Evolutionary conservation across 495 filamentous ascomycete genomes (phyloP).

Genomic region (Penicillium dipodomyicola): DNA sequence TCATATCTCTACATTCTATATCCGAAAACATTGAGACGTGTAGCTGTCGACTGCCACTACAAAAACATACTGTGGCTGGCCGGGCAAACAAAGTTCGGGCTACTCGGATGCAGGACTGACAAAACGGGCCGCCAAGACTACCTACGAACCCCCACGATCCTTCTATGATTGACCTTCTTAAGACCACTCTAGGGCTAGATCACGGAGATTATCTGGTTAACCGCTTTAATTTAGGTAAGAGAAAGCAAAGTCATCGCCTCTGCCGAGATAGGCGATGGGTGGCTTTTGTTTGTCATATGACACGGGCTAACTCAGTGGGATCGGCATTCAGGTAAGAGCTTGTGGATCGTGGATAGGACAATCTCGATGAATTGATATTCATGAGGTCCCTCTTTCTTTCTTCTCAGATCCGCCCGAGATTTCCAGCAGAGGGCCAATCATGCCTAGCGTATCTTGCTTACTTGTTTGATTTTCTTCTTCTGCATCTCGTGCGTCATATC

Average conservation of each 20-base stretch:
- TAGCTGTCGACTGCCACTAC: no score
- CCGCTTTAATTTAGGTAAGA: neutral
- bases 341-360: neutral
- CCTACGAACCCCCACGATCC: neutral
- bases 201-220: neutral
- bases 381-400: neutral
- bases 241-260: neutral
- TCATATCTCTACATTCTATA: neutral
- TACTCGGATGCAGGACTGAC: neutral
- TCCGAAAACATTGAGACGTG: neutral
- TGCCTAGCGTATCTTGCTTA: neutral
- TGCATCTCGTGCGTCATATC: neutral
- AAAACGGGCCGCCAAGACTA: neutral
- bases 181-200: neutral
- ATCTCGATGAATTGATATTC: neutral
- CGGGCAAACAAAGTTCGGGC: neutral
- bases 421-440: neutral
- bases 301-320: neutral
- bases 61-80: neutral
- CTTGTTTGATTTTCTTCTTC: neutral
- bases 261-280: neutral
- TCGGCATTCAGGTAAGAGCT: neutral
- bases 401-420: neutral
- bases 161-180: neutral
- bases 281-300: neutral